phyloP scores from a whole-genome alignment of 495 filamentous ascomycete species.

The Neurospora discreta region DNA sequence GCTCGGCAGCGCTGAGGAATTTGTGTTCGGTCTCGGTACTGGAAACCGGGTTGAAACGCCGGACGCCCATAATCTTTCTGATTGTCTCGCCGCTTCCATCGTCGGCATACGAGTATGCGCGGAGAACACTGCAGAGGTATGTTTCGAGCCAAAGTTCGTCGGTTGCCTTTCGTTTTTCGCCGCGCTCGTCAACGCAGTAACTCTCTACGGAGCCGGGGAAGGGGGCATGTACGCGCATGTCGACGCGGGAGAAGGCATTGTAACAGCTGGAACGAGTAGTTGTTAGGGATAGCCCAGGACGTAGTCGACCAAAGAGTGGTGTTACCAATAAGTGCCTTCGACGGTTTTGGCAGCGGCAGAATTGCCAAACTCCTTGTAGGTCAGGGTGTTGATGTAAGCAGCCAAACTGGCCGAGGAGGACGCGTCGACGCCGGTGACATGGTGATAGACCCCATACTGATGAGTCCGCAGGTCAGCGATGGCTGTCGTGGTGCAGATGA shows the following conservation, averaged over 20 bases:
- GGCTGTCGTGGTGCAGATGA: background rate
- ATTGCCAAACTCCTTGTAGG: conserved; percentile 76
- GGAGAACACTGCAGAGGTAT: conserved; percentile 84
- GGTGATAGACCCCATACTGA: conserved; percentile 88
- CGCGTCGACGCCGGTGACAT: conserved; percentile 95
- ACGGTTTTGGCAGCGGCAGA: conserved; percentile 71
- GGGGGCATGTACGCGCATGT: conserved; percentile 96
- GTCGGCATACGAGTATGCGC: conserved; percentile 93
- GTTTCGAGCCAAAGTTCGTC: conserved; percentile 96
- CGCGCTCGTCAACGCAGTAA: conserved; percentile 93
- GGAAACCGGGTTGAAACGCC: conserved; percentile 93
- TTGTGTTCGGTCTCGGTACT: conserved; percentile 95
- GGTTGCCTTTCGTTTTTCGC: conserved; percentile 82
- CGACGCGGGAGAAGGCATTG: conserved; percentile 96
- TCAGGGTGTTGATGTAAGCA: conserved; percentile 96
- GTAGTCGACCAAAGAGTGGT: background rate
- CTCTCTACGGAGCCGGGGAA: conserved; percentile 92
- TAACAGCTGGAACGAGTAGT: conserved; percentile 57
- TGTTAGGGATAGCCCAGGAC: background rate
- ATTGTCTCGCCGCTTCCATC: conserved; percentile 86
- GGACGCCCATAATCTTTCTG: conserved; percentile 83
- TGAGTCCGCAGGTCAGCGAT: conserved; percentile 10
- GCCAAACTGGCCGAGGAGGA: conserved; percentile 94
- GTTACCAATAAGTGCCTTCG: conserved; percentile 86
- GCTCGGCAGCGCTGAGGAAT: conserved; percentile 90